These are phyloP conservation scores for Cadophora gregata DNA, from an alignment of 2,329 filamentous ascomycete genomes.

Conservation along the genomic window DNA sequence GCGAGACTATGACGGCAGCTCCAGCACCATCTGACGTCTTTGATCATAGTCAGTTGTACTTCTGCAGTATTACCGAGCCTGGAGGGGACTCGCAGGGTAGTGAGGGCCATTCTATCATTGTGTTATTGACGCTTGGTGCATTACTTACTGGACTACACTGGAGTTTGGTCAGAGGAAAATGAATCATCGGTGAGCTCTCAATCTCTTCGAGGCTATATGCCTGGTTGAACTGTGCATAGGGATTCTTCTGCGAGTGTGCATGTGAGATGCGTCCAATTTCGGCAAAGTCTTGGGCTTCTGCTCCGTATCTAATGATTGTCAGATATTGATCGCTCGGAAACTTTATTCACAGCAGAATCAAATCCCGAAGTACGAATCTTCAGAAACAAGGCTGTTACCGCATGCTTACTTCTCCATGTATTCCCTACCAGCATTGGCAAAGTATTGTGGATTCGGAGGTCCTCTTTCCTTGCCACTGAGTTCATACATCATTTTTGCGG, in stretches of 20 bases:
- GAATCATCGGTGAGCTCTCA: conserved; percentile 75
- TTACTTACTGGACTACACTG: conserved; percentile 80
- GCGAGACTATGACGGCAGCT: conserved; percentile 85
- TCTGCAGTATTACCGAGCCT: not conserved
- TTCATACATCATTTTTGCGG: conserved; percentile 78
- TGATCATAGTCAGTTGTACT: not conserved
- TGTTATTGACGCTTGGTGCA: not conserved
- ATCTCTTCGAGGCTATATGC: conserved; percentile 90
- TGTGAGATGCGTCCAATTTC: conserved; percentile 95
- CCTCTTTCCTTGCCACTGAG: conserved; percentile 83
- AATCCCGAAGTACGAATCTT: not conserved
- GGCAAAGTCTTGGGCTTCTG: conserved; percentile 83
- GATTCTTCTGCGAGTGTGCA: conserved; percentile 87
- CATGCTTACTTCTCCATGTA: conserved; percentile 85
- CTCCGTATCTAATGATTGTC: conserved; percentile 68
- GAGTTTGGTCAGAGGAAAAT: conserved; percentile 89
- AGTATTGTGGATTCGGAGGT: conserved; percentile 88
- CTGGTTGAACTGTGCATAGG: conserved; percentile 96
- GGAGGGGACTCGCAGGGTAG: too few species aligned
- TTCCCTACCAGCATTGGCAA: conserved; percentile 90
- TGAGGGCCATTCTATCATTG: too few species aligned
- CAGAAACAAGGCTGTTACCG: not conserved
- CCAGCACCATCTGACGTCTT: conserved; percentile 86
- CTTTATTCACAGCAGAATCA: not conserved
- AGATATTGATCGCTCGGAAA: conserved; percentile 17